Evolutionary conservation across 768 basidiomycete genomes (phyloP), one percentile per base, ranked within the genome.

Genomic region (Russula lepida): DNA sequence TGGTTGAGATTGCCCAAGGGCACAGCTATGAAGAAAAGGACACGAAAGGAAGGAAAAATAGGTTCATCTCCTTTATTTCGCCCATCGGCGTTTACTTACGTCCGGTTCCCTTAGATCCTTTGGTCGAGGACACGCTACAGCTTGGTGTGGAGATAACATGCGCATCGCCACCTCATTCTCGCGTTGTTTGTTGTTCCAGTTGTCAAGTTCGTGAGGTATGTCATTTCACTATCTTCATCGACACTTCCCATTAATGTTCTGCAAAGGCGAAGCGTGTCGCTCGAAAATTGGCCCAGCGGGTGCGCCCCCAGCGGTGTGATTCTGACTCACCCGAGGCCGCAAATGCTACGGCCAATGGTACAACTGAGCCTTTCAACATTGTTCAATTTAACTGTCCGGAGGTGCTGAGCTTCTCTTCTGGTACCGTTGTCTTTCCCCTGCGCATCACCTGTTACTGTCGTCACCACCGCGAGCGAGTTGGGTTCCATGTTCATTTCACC

Each of bases 361-460:
- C 74, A 37, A 86, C 88, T 74, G 88, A 88, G 66, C 84, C 84
- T 4, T 84, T 82, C 23, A 87, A 86, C 68, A 94, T 99, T 68
- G 86, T 99, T 51, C 88, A 98, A 62, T 99, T 98, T 76, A 98
- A 98, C 69, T 95, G 94, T 66, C 80, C 90, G 0, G 90, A 95
- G 66, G 79, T 90, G 46, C 81, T 98, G 50, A 92, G 94, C 69
- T 93, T 98, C 71, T 86, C 84, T 6, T 78, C 84, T 13, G 97
- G 97, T 23, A 89, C 91, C 21, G 86, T 86, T 27, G 81, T 90
- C 21, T 78, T 99, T n/a, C 95, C 95, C 8, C 84, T 97, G 39
- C 84, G 97, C 49, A 92, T 99, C 63, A 95, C 95, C 7, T 99
- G 97, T 74, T 99, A 99, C 72, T 98, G 97, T 67, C 86, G 95